These are phyloP conservation scores for Claviceps cyperi DNA, from an alignment of 2,329 filamentous ascomycete genomes.

Conservation along the genomic window DNA sequence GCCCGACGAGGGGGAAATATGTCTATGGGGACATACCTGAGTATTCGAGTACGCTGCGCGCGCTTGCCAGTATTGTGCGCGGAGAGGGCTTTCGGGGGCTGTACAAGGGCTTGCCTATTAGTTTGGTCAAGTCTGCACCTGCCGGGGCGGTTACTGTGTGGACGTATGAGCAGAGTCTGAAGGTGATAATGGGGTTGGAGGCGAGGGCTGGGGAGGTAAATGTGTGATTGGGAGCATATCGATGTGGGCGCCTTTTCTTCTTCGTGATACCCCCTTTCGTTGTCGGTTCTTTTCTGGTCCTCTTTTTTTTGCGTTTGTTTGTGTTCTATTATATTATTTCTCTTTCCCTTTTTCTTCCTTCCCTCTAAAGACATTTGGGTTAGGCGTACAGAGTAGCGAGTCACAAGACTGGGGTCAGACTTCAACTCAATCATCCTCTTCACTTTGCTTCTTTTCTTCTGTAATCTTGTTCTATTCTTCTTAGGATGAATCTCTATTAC, in stretches of 20 bases:
- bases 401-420: too few species aligned
- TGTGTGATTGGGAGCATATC: constrained; percentile 8
- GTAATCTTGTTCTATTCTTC: neutral
- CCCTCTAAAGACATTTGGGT: too few species aligned
- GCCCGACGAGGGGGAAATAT: constrained; percentile 66
- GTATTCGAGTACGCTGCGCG: constrained; percentile 54
- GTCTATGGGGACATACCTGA: constrained; percentile 79
- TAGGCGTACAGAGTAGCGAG: too few species aligned
- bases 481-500: neutral
- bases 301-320: neutral
- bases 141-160: constrained; percentile 85
- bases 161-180: constrained; percentile 74
- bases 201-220: constrained; percentile 10
- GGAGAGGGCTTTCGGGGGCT: constrained; percentile 66
- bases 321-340: too few species aligned
- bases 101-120: constrained; percentile 79
- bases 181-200: constrained; percentile 33
- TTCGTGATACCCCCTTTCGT: too few species aligned
- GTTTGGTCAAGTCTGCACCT: constrained; percentile 86
- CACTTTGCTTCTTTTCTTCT: neutral
- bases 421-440: neutral
- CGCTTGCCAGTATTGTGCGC: constrained; percentile 52
- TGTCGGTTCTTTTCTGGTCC: neutral
- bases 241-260: neutral
- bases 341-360: too few species aligned